Conservation (phyloP, 352 stramenopile genomes). For the Phytophthora ramorum region DNA sequence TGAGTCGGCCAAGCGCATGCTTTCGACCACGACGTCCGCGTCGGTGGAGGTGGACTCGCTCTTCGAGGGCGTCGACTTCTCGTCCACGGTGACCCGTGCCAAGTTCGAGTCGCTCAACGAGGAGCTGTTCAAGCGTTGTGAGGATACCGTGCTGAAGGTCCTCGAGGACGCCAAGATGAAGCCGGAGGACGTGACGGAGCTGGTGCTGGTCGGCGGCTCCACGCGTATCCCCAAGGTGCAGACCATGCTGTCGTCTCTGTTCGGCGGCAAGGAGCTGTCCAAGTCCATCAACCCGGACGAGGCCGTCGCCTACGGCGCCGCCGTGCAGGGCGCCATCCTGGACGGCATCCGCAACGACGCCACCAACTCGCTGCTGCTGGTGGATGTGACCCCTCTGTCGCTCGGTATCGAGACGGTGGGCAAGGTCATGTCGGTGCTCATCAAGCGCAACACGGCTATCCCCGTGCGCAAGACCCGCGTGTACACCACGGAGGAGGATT, state of each 20-base stretch:
- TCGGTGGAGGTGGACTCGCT: conserved; percentile 96
- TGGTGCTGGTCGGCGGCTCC: conserved; percentile 65
- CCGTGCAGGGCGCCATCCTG: conserved; percentile 70
- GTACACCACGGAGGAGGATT: conserved; percentile 76
- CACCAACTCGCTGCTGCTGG: conserved; percentile 87
- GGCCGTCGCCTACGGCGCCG: conserved; percentile 81
- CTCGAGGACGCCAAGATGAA: conserved; percentile 75
- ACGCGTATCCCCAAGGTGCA: conserved; percentile 74
- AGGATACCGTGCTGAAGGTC: conserved; percentile 83
- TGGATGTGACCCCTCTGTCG: conserved; percentile 92
- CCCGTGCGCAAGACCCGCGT: conserved; percentile 84
- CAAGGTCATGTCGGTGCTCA: conserved; percentile 91
- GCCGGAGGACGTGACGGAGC: conserved; percentile 62
- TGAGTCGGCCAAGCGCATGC: conserved; percentile 97
- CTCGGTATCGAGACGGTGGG: conserved; percentile 90
- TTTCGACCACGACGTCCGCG: conserved; percentile 93
- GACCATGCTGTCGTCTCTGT: conserved; percentile 61
- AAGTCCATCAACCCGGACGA: conserved; percentile 85
- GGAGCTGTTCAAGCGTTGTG: conserved; percentile 83
- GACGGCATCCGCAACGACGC: conserved; percentile 76
- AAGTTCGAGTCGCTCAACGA: conserved; percentile 93
- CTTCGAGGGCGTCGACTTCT: conserved; percentile 96
- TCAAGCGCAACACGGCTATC: conserved; percentile 90
- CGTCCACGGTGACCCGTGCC: conserved; percentile 92
- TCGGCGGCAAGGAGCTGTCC: conserved; percentile 69